These are phyloP conservation scores for Trichoderma lentiforme DNA, from an alignment of 2,329 filamentous ascomycete species.

Conservation along the genomic window DNA sequence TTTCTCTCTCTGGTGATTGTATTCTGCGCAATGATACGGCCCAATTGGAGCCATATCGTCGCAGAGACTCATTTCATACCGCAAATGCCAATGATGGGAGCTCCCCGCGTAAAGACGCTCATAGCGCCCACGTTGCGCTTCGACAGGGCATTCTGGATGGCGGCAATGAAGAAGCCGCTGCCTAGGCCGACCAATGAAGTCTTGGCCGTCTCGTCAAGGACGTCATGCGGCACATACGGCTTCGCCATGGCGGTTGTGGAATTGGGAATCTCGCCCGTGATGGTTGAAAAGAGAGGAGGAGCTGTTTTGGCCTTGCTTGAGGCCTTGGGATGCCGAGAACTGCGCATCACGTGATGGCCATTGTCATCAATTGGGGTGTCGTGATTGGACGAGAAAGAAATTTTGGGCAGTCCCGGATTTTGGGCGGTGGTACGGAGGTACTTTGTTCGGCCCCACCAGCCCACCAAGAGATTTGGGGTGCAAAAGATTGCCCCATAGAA, in stretches of 20 bases:
- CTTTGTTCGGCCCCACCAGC: constrained; percentile 2
- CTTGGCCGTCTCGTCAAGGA: constrained; percentile 63
- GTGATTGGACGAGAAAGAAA: constrained; percentile 29
- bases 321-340: constrained; percentile 12
- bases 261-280: constrained; percentile 19
- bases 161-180: constrained; percentile 68
- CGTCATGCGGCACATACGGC: constrained; percentile 70
- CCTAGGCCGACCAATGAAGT: constrained; percentile 62
- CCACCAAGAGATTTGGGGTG: not conserved
- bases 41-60: not conserved
- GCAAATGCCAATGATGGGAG: constrained; percentile 62
- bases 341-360: constrained; percentile 32
- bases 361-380: constrained; percentile 33
- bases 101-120: constrained; percentile 76
- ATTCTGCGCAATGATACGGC: too few relatives aligned
- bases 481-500: constrained; percentile 9
- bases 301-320: constrained; percentile 25
- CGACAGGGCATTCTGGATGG: constrained; percentile 81
- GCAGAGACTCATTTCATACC: constrained; percentile 26
- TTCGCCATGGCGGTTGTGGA: constrained; percentile 32
- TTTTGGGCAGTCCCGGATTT: not conserved
- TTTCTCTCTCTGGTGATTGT: not conserved
- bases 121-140: constrained; percentile 77
- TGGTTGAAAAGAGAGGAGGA: constrained; percentile 22
- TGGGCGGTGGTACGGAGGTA: not conserved